Evolutionary conservation across 2,329 filamentous ascomycete genomes (phyloP), one percentile per base, ranked within the genome.

Genomic region (Ceratocystiopsis brevicomis): DNA sequence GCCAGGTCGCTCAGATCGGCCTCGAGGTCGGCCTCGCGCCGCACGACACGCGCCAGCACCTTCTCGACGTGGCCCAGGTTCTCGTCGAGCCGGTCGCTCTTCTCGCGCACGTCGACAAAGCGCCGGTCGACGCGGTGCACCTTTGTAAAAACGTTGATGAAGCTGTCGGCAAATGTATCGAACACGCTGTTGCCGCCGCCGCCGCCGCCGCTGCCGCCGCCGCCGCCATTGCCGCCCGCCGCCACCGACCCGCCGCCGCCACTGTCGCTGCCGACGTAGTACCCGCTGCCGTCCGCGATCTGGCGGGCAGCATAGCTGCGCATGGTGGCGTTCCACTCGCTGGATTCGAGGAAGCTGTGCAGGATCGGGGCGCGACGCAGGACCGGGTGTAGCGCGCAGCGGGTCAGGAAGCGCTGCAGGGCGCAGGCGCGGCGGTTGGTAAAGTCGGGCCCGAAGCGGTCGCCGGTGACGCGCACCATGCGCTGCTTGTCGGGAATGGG

Each of bases 301-400:
- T 30, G 25, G 39, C 88, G 72, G 42, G 73, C 69, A 12, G 79
- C 73, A 40, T 86, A 76, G 51, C 76, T 75, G 53, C 78, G 78
- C 87, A 98, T 95, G 39, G 85, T 88, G 33, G 86, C 81, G 59
- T 98, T 96, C 90, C 90, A 98, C 60, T 98, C 90, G 21, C 72
- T 74, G 46, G 80, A 87, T 61, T 98, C 90, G 49, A 98, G 75
- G 58, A 98, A 98, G 46, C 78, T 79, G 53, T 90, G 80, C 32
- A 98, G 68, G 35, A 96, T 76, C 21, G 78, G 70, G 0, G 84
- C 81, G 44, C 87, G 76, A 21, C 90, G 81, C 40, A 98, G 73
- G 16, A 88, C 79, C 0, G 90, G 90, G 55, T 98, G 90, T 38
- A 94, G 69, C 3, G 87, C 77, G 45, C 95, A 67, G 5, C 90